Evolutionary conservation across 2,329 filamentous ascomycete species (phyloP).

Genomic region (Chaetomiaceae sp.): DNA sequence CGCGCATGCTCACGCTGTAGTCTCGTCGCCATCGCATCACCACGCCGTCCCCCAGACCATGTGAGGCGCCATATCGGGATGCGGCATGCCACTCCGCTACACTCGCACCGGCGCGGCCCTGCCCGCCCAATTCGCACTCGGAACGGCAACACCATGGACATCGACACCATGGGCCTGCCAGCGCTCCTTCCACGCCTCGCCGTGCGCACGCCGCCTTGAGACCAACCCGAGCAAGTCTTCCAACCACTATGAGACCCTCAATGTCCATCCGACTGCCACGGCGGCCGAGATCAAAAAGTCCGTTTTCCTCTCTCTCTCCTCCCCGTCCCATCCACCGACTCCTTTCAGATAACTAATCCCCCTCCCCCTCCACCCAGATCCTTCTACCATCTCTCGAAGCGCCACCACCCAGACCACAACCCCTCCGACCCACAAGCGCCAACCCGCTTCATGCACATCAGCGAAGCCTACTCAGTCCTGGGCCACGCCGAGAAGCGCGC

Average conservation of each 20-base stretch:
- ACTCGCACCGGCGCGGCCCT: constrained; percentile 28
- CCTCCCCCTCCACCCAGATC: constrained; percentile 40
- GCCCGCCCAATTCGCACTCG: constrained; percentile 13
- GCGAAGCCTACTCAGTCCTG: constrained; percentile 77
- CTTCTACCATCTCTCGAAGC: constrained; percentile 89
- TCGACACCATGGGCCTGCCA: background rate
- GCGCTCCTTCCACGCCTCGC: constrained; percentile 30
- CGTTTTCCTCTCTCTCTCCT: constrained; percentile 68
- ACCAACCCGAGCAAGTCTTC: constrained; percentile 28
- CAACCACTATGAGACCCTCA: constrained; percentile 76
- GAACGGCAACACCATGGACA: background rate
- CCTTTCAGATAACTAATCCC: background rate
- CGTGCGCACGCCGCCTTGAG: constrained; percentile 27
- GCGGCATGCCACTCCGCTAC: constrained; percentile 57
- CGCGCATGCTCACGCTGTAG: too few relatives aligned
- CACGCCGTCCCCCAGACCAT: constrained; percentile 7
- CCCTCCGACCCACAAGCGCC: constrained; percentile 66
- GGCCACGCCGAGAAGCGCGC: constrained; percentile 68
- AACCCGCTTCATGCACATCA: constrained; percentile 74
- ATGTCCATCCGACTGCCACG: constrained; percentile 65
- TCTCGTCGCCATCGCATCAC: background rate
- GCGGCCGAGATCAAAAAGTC: constrained; percentile 80
- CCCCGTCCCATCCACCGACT: constrained; percentile 30
- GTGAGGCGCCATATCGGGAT: constrained; percentile 41
- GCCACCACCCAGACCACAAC: constrained; percentile 90